Base-by-base conservation (phyloP, 257 asterid species). In the Voacanga thouarsii region DNA sequence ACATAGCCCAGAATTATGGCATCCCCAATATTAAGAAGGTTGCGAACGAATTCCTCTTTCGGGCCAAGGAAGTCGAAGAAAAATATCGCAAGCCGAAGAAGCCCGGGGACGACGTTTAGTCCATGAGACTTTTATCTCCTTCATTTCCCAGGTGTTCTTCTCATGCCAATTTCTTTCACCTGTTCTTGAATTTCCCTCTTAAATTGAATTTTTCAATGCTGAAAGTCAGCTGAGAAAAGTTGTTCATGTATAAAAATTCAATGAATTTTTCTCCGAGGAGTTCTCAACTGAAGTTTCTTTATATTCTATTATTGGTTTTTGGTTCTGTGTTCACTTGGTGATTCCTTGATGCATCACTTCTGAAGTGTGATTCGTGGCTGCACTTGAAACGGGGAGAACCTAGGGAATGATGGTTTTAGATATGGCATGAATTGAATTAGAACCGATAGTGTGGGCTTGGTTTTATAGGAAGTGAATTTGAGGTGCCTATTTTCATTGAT, bases 51-150 rank as follows among this genome's bases (percentile, higher is more conserved):
- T 83, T 83, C 68, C 84, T 89, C 67, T 84, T 84, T 47, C 82
- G 82, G 50, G 94, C 92, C 44, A 85, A 90, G 71, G 80, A 79
- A 26, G 87, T 84, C 26, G 89, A 88, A 82, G 90, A 87, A 77
- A 85, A 88, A 78, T 88, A 90, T 68, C 91, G 90, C 74, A 88
- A 86, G 82, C 94, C 94, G 21, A 80, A 84, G 77, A 86, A 85
- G 75, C 89, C 91, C 26, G 88, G 88, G 23, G 85, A 82, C 43
- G 85, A 82, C 78, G 82, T 75, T 55, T 84, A 78, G 79, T 39
- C 76, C 72, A 12, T 30, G 16, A 28, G 15, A 26, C 5, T 26
- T 10, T 63, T 19, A 2, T 39, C 39, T 74, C 59, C 12, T 19
- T 44, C 24, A 19, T 12, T 64, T 12, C 45, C 8, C 70, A 55